Evolutionary conservation across 805 yeast species (phyloP).

Genomic region (Maudiozyma serrabonitensis): DNA sequence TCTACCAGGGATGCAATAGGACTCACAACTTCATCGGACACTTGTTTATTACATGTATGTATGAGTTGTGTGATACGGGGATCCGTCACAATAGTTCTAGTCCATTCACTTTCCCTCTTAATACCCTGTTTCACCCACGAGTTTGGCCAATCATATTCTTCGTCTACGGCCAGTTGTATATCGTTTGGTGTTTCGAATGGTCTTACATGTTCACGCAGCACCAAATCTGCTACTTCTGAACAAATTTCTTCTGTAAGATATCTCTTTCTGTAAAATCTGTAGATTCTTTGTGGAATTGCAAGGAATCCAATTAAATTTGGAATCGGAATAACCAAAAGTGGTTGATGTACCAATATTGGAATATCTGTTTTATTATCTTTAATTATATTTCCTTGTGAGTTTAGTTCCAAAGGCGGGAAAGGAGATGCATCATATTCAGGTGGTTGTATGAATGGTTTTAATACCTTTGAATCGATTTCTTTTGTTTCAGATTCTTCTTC

Average conservation of each 20-base stretch:
- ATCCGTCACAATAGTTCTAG: conserved; percentile 61
- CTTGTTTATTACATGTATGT: conserved; percentile 1
- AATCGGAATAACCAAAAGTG: conserved; percentile 64
- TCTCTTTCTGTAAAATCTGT: conserved; percentile 68
- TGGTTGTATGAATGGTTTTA: conserved; percentile 54
- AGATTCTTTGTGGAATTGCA: conserved; percentile 65
- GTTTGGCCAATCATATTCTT: conserved; percentile 81
- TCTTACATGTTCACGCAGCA: conserved; percentile 39
- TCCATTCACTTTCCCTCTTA: conserved; percentile 80
- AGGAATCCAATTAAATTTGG: conserved; percentile 74
- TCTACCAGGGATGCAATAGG: not conserved
- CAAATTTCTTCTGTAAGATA: conserved; percentile 60
- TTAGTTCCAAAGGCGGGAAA: conserved; percentile 38
- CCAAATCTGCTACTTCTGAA: conserved; percentile 43
- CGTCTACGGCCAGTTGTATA: conserved; percentile 37
- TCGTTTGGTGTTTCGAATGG: conserved; percentile 39
- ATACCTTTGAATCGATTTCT: conserved; percentile 28
- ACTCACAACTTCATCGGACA: not conserved
- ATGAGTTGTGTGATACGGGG: conserved; percentile 38
- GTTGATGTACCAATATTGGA: conserved; percentile 64
- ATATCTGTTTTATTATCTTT: conserved; percentile 28
- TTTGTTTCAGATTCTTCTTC: conserved; percentile 8
- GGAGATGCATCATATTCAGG: conserved; percentile 44
- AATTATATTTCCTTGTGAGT: conserved; percentile 9
- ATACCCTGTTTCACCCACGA: conserved; percentile 74